These are phyloP conservation scores for Isoetes taiwanensis DNA, from an alignment of 75 land plant species.

Conservation along the genomic window DNA sequence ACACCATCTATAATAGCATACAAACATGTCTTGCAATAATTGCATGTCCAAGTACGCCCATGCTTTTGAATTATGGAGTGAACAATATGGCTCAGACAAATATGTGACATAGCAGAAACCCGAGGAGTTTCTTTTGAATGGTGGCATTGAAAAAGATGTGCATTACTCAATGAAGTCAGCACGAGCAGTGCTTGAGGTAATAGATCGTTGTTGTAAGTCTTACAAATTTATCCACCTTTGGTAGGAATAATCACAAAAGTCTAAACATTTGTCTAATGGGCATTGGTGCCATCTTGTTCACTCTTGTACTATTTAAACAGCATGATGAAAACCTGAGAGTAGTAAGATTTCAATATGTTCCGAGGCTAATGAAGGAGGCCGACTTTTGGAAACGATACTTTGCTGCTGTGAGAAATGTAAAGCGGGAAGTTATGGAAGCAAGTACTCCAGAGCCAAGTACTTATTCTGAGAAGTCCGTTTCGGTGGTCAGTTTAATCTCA, in stretches of 20 bases:
- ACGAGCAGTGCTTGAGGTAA: constrained; percentile 13
- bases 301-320: constrained; percentile 7
- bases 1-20: too few species aligned
- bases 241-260: background rate
- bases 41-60: too few species aligned
- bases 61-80: too few species aligned
- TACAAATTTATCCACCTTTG: background rate
- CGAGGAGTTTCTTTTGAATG: constrained; percentile 8
- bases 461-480: constrained; percentile 8
- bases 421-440: constrained; percentile 10
- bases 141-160: constrained; percentile 10
- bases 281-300: too few species aligned
- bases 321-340: constrained; percentile 18
- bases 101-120: constrained; percentile 6
- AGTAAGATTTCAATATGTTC: constrained; percentile 19
- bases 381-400: constrained; percentile 34
- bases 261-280: too few species aligned
- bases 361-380: constrained; percentile 27
- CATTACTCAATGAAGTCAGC: constrained; percentile 15
- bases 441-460: constrained; percentile 4
- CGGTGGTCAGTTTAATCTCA: background rate
- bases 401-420: constrained; percentile 15
- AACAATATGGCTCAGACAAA: background rate
- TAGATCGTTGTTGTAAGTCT: background rate
- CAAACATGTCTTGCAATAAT: too few species aligned